Percentiles rank a stretch among this genome's conserved stretches.
Evolutionary conservation across 257 asterid genomes (phyloP).

Genomic region (Jacaranda copaia): DNA sequence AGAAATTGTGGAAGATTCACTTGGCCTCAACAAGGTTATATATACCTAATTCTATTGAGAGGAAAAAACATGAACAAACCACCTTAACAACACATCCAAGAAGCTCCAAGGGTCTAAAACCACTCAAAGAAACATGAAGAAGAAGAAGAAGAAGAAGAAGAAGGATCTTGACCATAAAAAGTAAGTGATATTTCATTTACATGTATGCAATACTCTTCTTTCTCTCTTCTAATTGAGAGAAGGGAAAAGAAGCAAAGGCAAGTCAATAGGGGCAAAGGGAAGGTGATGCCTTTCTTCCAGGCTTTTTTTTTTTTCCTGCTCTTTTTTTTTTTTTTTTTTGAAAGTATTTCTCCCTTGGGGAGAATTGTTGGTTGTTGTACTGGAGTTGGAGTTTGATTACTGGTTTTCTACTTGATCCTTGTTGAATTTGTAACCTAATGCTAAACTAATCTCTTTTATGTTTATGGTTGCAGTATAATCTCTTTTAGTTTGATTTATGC

Average conservation of each 20-base stretch:
- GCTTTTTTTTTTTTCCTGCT: slow-evolving; percentile 1
- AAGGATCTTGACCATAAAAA: no score
- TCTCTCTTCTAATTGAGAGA: background rate
- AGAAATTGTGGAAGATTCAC: slow-evolving; percentile 24
- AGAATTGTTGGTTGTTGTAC: background rate
- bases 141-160: slow-evolving; percentile 32
- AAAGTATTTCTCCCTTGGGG: background rate
- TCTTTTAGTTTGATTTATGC: no score
- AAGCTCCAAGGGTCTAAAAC: background rate
- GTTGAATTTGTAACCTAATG: background rate
- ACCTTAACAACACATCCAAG: background rate
- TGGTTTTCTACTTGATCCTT: background rate
- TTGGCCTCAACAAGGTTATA: slow-evolving; percentile 1
- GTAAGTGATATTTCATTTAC: background rate
- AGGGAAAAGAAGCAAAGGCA: slow-evolving; percentile 36
- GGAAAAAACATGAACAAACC: background rate
- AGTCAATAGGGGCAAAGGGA: slow-evolving; percentile 58
- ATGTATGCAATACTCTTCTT: background rate
- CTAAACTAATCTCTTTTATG: background rate
- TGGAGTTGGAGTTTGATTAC: background rate
- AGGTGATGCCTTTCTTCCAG: slow-evolving; percentile 63
- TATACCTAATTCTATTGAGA: background rate
- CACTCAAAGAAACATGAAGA: slow-evolving; percentile 6
- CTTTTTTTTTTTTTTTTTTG: background rate
- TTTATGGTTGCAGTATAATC: no score